Conservation (phyloP, 176 grass and related monocot genomes). For the Carex pumila region DNA sequence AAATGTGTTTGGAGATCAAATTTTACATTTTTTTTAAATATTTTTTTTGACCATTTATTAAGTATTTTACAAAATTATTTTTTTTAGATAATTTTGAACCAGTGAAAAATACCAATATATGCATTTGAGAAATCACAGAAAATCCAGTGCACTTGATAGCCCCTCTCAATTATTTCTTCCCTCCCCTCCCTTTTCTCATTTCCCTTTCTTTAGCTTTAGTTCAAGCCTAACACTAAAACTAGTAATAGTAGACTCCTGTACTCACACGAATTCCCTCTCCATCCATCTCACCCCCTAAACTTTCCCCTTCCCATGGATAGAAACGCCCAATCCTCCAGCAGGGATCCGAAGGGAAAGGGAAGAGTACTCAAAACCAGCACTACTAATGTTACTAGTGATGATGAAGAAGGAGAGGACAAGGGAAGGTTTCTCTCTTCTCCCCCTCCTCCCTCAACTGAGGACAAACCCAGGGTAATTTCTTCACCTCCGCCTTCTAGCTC, state of each 20-base stretch:
- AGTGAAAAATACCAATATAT: not conserved
- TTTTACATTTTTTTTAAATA: no score
- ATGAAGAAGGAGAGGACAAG: constrained; percentile 2
- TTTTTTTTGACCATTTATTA: no score
- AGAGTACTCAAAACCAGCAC: not conserved
- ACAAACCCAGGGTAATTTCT: not conserved
- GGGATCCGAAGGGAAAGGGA: constrained; percentile 14
- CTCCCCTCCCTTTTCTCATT: constrained; percentile 27
- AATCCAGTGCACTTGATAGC: not conserved
- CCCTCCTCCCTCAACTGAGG: not conserved
- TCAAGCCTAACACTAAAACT: not conserved
- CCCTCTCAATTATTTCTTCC: constrained; percentile 22
- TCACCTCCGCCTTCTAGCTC: not conserved
- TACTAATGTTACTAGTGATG: not conserved
- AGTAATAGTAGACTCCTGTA: not conserved
- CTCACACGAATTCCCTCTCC: not conserved
- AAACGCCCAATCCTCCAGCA: not conserved
- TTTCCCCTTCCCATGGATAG: constrained; percentile 13
- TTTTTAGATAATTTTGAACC: no score
- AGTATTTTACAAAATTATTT: no score
- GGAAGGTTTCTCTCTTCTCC: not conserved
- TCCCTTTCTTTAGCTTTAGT: constrained; percentile 40
- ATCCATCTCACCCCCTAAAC: not conserved
- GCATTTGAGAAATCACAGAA: not conserved
- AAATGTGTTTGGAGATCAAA: no score